A percentile compares a stretch with the other conserved stretches of the same genome.
Evolutionary conservation across 129 eudicot genomes (phyloP).

Genomic region (Centaurea solstitialis): DNA sequence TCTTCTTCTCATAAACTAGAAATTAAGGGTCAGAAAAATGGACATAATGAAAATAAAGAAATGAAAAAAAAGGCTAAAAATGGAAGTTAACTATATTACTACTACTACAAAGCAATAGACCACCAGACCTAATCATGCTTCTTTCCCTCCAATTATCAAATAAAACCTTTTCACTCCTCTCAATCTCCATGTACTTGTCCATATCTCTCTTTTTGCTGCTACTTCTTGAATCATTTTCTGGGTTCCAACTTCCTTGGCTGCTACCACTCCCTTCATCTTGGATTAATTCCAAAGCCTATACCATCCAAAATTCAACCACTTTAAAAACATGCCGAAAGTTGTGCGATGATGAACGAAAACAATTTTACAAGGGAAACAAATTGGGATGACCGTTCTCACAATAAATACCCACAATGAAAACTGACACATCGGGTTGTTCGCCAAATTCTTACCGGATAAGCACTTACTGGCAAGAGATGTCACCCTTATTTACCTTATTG

Average conservation of each 20-base stretch:
- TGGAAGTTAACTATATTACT: slow-evolving; percentile 24
- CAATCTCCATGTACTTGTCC: slow-evolving; percentile 44
- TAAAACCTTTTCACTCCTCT: slow-evolving; percentile 48
- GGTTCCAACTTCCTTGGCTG: slow-evolving; percentile 74
- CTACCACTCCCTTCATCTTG: slow-evolving; percentile 47
- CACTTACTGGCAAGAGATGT: no score
- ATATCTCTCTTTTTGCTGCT: slow-evolving; percentile 38
- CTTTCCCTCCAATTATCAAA: slow-evolving; percentile 63
- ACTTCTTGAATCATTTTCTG: slow-evolving; percentile 37
- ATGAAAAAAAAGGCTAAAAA: background rate
- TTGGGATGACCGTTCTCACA: background rate
- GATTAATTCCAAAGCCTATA: slow-evolving; percentile 33
- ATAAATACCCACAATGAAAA: no score
- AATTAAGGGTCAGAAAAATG: background rate
- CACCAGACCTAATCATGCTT: slow-evolving; percentile 50
- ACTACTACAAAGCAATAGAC: slow-evolving; percentile 54
- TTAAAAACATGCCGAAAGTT: background rate
- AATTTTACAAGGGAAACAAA: background rate
- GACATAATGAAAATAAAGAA: background rate
- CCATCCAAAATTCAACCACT: background rate
- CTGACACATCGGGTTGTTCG: no score
- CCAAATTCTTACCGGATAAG: no score
- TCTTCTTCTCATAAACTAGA: background rate
- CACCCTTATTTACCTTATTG: no score
- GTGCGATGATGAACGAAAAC: background rate